phyloP scores from a whole-genome alignment of 2,329 filamentous ascomycete genomes.

The Tolypocladium endophyticum region DNA sequence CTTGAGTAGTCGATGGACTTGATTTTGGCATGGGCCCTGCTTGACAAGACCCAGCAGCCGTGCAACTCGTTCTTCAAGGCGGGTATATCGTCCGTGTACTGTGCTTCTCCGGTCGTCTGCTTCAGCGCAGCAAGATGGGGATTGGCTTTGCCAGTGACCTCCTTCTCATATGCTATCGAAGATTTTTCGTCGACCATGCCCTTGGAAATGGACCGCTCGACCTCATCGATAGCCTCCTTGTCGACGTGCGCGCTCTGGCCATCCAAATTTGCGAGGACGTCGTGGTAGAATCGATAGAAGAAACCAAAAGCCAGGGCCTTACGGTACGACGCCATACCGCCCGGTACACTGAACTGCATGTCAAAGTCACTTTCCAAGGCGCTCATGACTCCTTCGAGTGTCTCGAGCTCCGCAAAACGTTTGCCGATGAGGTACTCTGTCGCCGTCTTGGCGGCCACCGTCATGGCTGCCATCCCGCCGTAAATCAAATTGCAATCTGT shows the following conservation, averaged over 20 bases:
- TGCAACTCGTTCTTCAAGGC: slow-evolving; percentile 78
- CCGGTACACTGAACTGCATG: slow-evolving; percentile 79
- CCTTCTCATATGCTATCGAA: slow-evolving; percentile 68
- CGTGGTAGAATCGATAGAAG: slow-evolving; percentile 96
- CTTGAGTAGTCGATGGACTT: slow-evolving; percentile 62
- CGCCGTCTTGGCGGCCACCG: slow-evolving; percentile 73
- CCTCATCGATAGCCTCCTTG: slow-evolving; percentile 66
- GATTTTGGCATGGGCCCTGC: slow-evolving; percentile 79
- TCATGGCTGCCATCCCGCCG: slow-evolving; percentile 89
- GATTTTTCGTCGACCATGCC: slow-evolving; percentile 70
- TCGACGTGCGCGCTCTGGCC: slow-evolving; percentile 43
- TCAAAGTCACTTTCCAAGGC: slow-evolving; percentile 85
- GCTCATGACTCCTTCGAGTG: slow-evolving; percentile 81
- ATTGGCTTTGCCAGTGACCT: slow-evolving; percentile 73
- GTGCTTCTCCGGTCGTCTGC: slow-evolving; percentile 86
- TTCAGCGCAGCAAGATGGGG: slow-evolving; percentile 86
- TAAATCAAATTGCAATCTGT: slow-evolving; percentile 73
- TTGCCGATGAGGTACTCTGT: slow-evolving; percentile 67
- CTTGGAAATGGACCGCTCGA: slow-evolving; percentile 72
- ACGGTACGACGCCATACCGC: slow-evolving; percentile 94
- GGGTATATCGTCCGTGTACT: slow-evolving; percentile 94
- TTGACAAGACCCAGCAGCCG: slow-evolving; percentile 78
- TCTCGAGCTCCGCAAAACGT: slow-evolving; percentile 68
- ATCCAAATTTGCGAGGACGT: slow-evolving; percentile 58
- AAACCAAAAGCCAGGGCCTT: slow-evolving; percentile 85